These are phyloP conservation scores for Leersia perrieri DNA, from an alignment of 176 grass and related monocot genomes.

Conservation along the genomic window DNA sequence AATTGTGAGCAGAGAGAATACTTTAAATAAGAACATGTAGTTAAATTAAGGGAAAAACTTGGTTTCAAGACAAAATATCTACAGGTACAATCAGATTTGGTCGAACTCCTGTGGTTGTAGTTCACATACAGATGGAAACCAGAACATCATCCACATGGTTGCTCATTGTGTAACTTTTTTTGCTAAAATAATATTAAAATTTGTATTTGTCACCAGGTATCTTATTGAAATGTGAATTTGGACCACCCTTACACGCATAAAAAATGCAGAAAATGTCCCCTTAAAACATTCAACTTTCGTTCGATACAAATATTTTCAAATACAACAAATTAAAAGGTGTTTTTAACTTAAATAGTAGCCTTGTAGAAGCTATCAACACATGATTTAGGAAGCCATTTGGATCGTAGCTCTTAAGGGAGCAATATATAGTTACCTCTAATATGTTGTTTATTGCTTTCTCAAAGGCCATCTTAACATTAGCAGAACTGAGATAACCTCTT, in stretches of 20 bases:
- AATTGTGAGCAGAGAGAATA: background rate
- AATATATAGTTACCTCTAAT: background rate
- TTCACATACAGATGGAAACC: background rate
- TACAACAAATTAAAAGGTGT: background rate
- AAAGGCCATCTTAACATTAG: conserved; percentile 56
- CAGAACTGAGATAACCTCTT: conserved; percentile 46
- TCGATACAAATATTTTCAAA: background rate
- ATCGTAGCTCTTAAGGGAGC: background rate
- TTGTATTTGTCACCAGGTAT: background rate
- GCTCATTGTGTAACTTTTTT: background rate
- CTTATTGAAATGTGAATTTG: background rate
- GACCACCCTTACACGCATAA: background rate
- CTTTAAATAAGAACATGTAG: background rate
- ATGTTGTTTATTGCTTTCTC: conserved; percentile 48
- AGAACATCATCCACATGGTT: background rate
- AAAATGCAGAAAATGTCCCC: no score
- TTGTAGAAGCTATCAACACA: background rate
- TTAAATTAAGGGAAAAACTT: background rate
- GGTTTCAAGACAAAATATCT: background rate
- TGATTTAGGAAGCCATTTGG: background rate
- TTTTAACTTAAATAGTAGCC: conserved; percentile 3
- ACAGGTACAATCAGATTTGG: background rate
- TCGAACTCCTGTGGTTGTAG: background rate
- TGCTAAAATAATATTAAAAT: background rate
- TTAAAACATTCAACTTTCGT: background rate